Conservation (phyloP, 768 basidiomycete species). For the Butyriboletus loyo region DNA sequence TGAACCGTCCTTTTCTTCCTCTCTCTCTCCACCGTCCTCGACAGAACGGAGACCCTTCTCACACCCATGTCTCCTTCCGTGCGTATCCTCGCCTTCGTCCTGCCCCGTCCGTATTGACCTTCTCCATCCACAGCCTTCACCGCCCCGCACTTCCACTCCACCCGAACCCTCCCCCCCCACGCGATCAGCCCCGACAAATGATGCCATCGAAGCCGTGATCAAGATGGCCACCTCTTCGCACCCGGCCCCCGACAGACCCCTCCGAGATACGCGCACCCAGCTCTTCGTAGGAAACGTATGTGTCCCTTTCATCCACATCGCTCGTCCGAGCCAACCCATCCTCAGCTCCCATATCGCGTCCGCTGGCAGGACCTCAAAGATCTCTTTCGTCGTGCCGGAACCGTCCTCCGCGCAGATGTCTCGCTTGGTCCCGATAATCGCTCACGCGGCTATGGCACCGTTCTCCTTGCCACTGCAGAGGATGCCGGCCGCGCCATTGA, state of each 20-base stretch:
- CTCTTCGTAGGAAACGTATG: conserved; percentile 94
- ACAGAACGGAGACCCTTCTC: not conserved
- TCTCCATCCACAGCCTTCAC: conserved; percentile 11
- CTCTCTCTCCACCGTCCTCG: not conserved
- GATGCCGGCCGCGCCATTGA: conserved; percentile 94
- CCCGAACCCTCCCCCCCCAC: conserved; percentile 4
- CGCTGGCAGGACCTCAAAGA: conserved; percentile 99
- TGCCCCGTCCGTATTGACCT: not conserved
- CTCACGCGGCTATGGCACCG: conserved; percentile 91
- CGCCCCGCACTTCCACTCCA: not conserved
- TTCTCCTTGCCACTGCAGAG: conserved; percentile 89
- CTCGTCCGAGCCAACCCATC: not conserved
- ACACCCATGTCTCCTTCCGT: conserved; percentile 19
- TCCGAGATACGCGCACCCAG: conserved; percentile 88
- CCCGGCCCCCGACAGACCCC: conserved; percentile 47
- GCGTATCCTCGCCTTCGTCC: not conserved
- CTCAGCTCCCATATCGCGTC: conserved; percentile 90
- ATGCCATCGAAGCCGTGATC: conserved; percentile 91
- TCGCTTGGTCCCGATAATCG: conserved; percentile 85
- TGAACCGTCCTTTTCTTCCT: conserved; percentile 17
- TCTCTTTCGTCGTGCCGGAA: conserved; percentile 93
- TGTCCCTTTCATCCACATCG: conserved; percentile 10
- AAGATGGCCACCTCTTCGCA: conserved; percentile 81
- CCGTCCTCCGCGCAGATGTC: conserved; percentile 76
- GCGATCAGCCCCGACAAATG: conserved; percentile 52